These are phyloP conservation scores for Sporisorium exsertum DNA, from an alignment of 1,284 basidiomycete species.

Conservation along the genomic window DNA sequence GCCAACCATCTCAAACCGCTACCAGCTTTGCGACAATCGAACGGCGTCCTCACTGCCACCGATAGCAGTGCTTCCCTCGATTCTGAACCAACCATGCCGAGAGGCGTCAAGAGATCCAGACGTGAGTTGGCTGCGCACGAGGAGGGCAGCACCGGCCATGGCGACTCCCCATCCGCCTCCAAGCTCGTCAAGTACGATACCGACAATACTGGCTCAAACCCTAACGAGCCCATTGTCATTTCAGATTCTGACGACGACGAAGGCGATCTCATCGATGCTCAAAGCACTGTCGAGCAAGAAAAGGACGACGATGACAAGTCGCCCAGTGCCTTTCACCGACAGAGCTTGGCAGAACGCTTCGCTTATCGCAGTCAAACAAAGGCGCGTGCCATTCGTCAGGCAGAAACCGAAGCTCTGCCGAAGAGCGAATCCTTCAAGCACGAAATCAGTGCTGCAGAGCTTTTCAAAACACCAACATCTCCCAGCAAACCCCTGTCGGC, in stretches of 20 bases:
- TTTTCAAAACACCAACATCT: slow-evolving; percentile 1
- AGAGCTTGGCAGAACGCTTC: slow-evolving; percentile 12
- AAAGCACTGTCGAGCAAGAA: not conserved
- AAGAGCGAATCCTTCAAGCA: not conserved
- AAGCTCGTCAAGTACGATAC: not conserved
- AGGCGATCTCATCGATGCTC: not conserved
- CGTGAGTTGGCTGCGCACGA: not conserved
- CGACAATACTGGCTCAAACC: not conserved
- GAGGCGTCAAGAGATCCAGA: slow-evolving; percentile 19
- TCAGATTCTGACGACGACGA: slow-evolving; percentile 27
- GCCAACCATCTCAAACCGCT: not conserved
- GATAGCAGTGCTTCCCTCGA: not conserved
- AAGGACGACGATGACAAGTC: slow-evolving; percentile 2
- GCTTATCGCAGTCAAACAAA: slow-evolving; percentile 23
- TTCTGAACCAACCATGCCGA: slow-evolving; percentile 7
- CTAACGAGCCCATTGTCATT: slow-evolving; percentile 22
- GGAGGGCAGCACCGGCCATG: not conserved
- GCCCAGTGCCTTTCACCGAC: not conserved
- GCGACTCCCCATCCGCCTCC: not conserved
- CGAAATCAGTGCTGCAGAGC: not conserved
- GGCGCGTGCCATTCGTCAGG: not conserved
- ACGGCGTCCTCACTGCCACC: not conserved
- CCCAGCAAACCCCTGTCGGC: not conserved
- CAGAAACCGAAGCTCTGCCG: not conserved
- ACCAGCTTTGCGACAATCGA: not conserved